These are phyloP conservation scores for Crithidia fasciculata DNA, from an alignment of 208 protist genomes.

Conservation along the genomic window DNA sequence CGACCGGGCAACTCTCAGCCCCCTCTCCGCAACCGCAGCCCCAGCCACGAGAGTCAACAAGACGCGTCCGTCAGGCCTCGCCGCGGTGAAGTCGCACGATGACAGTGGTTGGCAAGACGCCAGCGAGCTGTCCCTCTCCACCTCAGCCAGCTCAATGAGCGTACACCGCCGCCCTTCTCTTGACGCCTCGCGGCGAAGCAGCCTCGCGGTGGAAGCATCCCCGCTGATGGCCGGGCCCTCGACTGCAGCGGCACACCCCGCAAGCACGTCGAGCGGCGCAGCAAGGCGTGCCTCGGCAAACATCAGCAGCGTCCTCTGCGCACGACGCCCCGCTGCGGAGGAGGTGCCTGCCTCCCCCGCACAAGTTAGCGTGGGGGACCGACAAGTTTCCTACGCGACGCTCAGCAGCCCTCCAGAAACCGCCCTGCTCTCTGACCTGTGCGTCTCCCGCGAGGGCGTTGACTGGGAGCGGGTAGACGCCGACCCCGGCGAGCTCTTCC, in stretches of 20 bases:
- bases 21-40: neutral
- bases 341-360: neutral
- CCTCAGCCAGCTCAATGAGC: neutral
- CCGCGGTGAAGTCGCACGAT: neutral
- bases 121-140: neutral
- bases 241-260: no score
- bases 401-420: neutral
- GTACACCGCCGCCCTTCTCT: neutral
- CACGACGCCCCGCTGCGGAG: neutral
- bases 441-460: neutral
- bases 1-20: neutral
- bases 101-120: neutral
- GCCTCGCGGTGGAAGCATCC: neutral
- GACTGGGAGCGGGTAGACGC: conserved; percentile 8
- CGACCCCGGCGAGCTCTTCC: conserved; percentile 5
- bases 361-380: neutral
- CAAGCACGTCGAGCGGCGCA: no score
- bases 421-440: neutral
- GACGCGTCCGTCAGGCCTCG: neutral
- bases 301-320: neutral
- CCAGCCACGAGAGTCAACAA: neutral
- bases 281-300: no score
- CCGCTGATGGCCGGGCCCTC: neutral
- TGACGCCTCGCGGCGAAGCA: neutral
- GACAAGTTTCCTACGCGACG: neutral